Conservation (phyloP, 257 asterid genomes). For the Nicotiana noctiflora region DNA sequence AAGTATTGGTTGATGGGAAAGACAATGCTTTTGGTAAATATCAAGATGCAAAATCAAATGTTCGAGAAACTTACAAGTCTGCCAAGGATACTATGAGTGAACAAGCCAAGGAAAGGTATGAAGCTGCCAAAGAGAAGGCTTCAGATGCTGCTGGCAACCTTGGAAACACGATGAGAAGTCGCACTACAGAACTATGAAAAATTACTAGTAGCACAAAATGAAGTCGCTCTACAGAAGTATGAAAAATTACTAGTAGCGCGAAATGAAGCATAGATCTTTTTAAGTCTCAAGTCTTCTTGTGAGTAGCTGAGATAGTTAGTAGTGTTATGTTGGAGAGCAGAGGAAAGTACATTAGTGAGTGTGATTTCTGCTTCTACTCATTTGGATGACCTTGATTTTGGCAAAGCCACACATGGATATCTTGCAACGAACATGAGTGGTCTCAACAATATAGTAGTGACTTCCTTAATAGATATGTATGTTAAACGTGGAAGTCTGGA, state of each 20-base stretch:
- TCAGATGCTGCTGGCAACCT: slow-evolving; percentile 40
- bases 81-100: slow-evolving; percentile 33
- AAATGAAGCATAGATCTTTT: too few relatives aligned
- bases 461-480: too few relatives aligned
- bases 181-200: slow-evolving; percentile 22
- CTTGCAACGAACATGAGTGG: too few relatives aligned
- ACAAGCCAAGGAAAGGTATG: slow-evolving; percentile 35
- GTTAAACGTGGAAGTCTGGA: too few relatives aligned
- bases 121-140: slow-evolving; percentile 48
- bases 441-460: too few relatives aligned
- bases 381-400: too few relatives aligned
- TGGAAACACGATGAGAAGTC: slow-evolving; percentile 28
- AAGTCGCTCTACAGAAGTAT: too few relatives aligned
- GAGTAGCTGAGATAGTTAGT: not conserved
- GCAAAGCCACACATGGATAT: too few relatives aligned
- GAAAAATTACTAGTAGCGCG: too few relatives aligned
- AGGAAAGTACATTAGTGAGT: too few relatives aligned
- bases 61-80: slow-evolving; percentile 13
- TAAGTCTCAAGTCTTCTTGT: not conserved
- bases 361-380: too few relatives aligned
- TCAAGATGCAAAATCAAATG: slow-evolving; percentile 28
- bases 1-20: slow-evolving; percentile 7
- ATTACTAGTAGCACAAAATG: too few relatives aligned
- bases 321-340: not conserved
- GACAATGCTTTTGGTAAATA: slow-evolving; percentile 15